Percentiles rank a stretch among this genome's conserved stretches.
Evolutionary conservation across 768 basidiomycete genomes (phyloP).

Genomic region (Russula lepida): DNA sequence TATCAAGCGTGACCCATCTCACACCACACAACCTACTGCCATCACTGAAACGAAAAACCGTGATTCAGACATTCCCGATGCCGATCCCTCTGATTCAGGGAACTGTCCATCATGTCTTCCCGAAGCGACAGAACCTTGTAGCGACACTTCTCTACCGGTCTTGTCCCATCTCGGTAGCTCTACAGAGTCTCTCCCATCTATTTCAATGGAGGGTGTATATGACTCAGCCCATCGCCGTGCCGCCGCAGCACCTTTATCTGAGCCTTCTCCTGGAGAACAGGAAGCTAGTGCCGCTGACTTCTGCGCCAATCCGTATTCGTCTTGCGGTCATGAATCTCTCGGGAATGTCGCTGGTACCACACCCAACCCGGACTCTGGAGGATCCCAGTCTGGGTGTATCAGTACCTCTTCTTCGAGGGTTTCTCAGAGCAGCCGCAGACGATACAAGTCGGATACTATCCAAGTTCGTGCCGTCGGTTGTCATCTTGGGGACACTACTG

Average conservation of each 20-base stretch:
- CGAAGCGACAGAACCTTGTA: background rate
- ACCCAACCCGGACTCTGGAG: background rate
- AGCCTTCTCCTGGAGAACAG: background rate
- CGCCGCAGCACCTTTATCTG: too few species aligned
- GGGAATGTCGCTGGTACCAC: too few species aligned
- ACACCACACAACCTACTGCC: background rate
- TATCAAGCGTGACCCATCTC: background rate
- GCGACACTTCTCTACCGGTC: background rate
- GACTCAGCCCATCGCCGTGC: background rate
- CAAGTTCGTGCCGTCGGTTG: background rate
- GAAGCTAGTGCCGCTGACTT: background rate
- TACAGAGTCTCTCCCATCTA: background rate
- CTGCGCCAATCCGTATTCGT: too few species aligned
- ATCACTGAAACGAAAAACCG: background rate
- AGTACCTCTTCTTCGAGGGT: background rate
- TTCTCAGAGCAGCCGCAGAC: background rate
- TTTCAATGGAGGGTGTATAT: constrained; percentile 4
- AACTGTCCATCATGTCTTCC: background rate
- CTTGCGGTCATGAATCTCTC: background rate
- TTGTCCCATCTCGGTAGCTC: background rate
- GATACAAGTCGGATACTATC: constrained; percentile 11
- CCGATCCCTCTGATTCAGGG: background rate
- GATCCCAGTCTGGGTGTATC: background rate
- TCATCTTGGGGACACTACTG: background rate
- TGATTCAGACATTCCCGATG: background rate